phyloP scores from a whole-genome alignment of 805 yeast species.

The Saturnispora quitensis region DNA sequence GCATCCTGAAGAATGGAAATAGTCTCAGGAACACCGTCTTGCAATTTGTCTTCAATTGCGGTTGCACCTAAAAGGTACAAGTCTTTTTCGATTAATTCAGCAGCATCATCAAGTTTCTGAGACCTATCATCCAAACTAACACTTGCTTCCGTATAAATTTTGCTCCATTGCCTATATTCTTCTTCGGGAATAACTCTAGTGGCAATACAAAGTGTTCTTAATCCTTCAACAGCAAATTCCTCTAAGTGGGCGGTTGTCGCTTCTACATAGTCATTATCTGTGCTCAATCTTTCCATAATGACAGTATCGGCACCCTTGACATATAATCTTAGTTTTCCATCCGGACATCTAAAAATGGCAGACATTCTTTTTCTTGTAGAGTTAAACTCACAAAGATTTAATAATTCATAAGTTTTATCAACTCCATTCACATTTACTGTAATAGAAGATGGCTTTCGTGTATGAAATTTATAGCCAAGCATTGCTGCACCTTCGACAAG shows the following conservation, averaged over 20 bases:
- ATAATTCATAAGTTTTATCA: conserved; percentile 57
- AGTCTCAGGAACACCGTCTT: conserved; percentile 98
- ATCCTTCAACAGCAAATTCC: conserved; percentile 93
- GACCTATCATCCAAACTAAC: conserved; percentile 70
- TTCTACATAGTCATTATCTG: conserved; percentile 68
- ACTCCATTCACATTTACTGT: conserved; percentile 50
- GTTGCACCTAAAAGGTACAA: conserved; percentile 88
- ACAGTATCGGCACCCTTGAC: conserved; percentile 99
- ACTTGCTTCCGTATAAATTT: conserved; percentile 65
- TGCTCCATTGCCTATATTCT: conserved; percentile 69
- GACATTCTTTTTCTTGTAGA: conserved; percentile 98
- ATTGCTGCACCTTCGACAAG: conserved; percentile 92
- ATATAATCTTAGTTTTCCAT: conserved; percentile 77
- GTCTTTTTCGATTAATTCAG: conserved; percentile 77
- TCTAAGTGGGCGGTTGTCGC: conserved; percentile 82
- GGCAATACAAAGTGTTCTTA: conserved; percentile 91
- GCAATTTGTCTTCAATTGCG: conserved; percentile 95
- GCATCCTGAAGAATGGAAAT: conserved; percentile 93
- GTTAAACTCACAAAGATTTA: conserved; percentile 92
- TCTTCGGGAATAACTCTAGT: conserved; percentile 67
- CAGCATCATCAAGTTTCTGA: conserved; percentile 74
- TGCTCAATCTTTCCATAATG: conserved; percentile 71
- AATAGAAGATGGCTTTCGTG: conserved; percentile 79
- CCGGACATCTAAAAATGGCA: conserved; percentile 88
- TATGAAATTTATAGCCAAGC: conserved; percentile 74